Percentiles rank a stretch among this genome's conserved stretches.
Conservation (phyloP, 257 asterid genomes). For the Solanum phureja region DNA sequence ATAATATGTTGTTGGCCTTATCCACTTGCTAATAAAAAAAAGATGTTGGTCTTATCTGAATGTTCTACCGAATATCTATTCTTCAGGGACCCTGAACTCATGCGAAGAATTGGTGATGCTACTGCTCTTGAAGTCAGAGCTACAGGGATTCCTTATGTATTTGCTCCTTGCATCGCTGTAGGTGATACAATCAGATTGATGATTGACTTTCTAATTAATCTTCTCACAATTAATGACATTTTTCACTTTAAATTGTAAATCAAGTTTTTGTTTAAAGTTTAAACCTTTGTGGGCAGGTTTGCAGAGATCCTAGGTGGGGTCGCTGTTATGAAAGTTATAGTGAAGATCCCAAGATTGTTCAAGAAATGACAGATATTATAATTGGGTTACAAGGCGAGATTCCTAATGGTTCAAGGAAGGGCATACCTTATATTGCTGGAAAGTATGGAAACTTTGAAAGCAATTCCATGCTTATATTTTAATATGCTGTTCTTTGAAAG, state of each 20-base stretch:
- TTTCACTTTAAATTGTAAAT: background rate
- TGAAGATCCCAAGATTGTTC: slow-evolving; percentile 76
- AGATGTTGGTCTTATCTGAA: background rate
- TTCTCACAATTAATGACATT: background rate
- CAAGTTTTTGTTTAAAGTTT: background rate
- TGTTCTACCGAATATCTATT: background rate
- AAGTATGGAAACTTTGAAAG: slow-evolving; percentile 28
- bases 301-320: slow-evolving; percentile 98
- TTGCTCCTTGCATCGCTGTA: slow-evolving; percentile 96
- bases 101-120: slow-evolving; percentile 72
- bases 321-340: slow-evolving; percentile 92
- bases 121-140: slow-evolving; percentile 87
- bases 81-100: slow-evolving; percentile 38
- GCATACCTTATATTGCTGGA: slow-evolving; percentile 72
- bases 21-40: background rate
- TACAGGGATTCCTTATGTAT: slow-evolving; percentile 78
- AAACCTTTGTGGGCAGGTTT: slow-evolving; percentile 37
- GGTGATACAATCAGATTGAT: slow-evolving; percentile 12
- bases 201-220: background rate
- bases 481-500: background rate
- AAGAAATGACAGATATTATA: slow-evolving; percentile 78
- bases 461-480: slow-evolving; percentile 3
- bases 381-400: slow-evolving; percentile 82
- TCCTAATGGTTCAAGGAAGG: slow-evolving; percentile 57
- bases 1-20: background rate